Percentiles rank a stretch among this genome's conserved stretches.
Conservation (phyloP, 2,329 filamentous ascomycete genomes). For the Lachnellula cervina region DNA sequence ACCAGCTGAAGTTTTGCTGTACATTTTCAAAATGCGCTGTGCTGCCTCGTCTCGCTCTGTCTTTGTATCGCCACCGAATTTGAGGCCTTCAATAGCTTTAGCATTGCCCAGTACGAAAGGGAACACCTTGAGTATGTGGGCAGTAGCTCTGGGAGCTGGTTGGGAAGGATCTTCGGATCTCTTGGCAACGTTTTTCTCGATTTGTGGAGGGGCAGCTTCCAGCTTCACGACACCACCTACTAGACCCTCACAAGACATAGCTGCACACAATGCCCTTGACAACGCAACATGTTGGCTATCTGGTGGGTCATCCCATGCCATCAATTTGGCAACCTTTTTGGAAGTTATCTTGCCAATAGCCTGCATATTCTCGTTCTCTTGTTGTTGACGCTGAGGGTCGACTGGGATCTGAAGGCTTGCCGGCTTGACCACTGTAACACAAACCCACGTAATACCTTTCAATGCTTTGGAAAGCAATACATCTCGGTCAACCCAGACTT, state of each 20-base stretch:
- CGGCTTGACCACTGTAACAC: slow-evolving; percentile 82
- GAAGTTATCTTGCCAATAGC: slow-evolving; percentile 53
- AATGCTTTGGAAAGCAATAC: slow-evolving; percentile 67
- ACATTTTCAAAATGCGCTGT: slow-evolving; percentile 67
- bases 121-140: slow-evolving; percentile 65
- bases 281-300: slow-evolving; percentile 75
- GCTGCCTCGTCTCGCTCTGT: slow-evolving; percentile 73
- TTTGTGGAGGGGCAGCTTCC: slow-evolving; percentile 63
- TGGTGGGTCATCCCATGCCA: slow-evolving; percentile 80
- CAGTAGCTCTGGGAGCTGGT: slow-evolving; percentile 51
- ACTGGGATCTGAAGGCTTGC: slow-evolving; percentile 67
- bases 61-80: slow-evolving; percentile 83
- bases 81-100: slow-evolving; percentile 62
- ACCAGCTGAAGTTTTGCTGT: slow-evolving; percentile 50
- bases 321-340: slow-evolving; percentile 71
- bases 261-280: slow-evolving; percentile 69
- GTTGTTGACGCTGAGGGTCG: slow-evolving; percentile 62
- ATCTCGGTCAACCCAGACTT: slow-evolving; percentile 82
- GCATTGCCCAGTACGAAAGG: slow-evolving; percentile 62
- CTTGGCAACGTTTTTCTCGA: slow-evolving; percentile 14
- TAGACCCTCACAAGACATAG: slow-evolving; percentile 65
- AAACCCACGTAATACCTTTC: slow-evolving; percentile 70
- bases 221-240: slow-evolving; percentile 85
- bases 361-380: slow-evolving; percentile 59
- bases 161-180: slow-evolving; percentile 40